Evolutionary conservation across 805 yeast genomes (phyloP).

Genomic region (Hanseniaspora lindneri): DNA sequence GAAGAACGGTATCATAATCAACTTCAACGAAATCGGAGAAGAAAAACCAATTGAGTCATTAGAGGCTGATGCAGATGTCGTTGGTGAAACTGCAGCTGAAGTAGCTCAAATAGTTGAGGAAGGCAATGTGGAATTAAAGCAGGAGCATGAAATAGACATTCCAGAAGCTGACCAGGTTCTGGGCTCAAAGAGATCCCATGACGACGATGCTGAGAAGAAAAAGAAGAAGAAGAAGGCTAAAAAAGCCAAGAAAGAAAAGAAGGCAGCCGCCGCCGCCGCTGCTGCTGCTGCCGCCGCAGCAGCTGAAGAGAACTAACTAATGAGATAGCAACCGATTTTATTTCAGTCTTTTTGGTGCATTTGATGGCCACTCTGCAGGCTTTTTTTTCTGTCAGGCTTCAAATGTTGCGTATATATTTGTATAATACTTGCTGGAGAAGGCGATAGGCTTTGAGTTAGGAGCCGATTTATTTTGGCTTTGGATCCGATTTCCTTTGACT

Average conservation of each 20-base stretch:
- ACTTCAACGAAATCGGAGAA: conserved; percentile 31
- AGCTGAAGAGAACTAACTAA: not conserved
- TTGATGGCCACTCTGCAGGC: too few relatives aligned
- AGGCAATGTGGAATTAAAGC: too few relatives aligned
- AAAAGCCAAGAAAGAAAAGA: conserved; percentile 14
- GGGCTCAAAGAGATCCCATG: conserved; percentile 4
- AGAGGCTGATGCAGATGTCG: not conserved
- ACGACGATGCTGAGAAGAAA: conserved; percentile 15
- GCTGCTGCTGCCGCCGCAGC: conserved; percentile 10
- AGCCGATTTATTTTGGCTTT: too few relatives aligned
- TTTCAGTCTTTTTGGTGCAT: too few relatives aligned
- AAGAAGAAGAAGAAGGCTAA: conserved; percentile 16
- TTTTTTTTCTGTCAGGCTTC: too few relatives aligned
- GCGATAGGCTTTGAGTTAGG: too few relatives aligned
- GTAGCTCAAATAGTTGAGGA: not conserved
- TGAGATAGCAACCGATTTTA: too few relatives aligned
- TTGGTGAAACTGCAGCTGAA: not conserved
- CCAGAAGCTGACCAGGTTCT: not conserved
- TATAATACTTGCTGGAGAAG: too few relatives aligned
- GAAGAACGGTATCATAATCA: conserved; percentile 31
- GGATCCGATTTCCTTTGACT: too few relatives aligned
- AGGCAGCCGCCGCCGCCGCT: conserved; percentile 14
- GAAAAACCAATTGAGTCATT: conserved; percentile 38
- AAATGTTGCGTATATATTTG: too few relatives aligned
- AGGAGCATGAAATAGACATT: not conserved